phyloP scores from a whole-genome alignment of 169 alveolate genomes.

The Cystoisospora suis region DNA sequence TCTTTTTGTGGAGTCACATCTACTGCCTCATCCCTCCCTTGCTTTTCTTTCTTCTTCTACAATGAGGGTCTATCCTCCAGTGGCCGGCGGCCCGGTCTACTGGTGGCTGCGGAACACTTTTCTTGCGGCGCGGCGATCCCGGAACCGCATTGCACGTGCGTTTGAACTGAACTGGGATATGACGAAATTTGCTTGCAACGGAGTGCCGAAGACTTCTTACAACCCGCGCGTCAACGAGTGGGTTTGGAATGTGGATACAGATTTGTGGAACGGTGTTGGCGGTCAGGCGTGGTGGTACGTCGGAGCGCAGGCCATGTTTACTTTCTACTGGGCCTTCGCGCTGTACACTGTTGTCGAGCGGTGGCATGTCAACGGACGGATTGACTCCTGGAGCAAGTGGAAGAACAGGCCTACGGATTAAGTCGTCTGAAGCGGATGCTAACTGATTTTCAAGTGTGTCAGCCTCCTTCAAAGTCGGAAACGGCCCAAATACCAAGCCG shows the following conservation, averaged over 20 bases:
- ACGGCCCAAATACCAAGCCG: too few species aligned
- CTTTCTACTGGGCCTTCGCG: conserved; percentile 49
- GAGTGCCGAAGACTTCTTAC: conserved; percentile 42
- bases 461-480: too few species aligned
- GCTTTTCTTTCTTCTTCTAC: neutral
- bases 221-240: conserved; percentile 50
- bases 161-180: conserved; percentile 58
- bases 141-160: conserved; percentile 5
- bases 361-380: conserved; percentile 58
- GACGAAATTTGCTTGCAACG: conserved; percentile 12
- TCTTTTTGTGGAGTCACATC: too few species aligned
- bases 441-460: too few species aligned
- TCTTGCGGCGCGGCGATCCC: conserved; percentile 3
- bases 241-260: conserved; percentile 43
- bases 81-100: conserved; percentile 46
- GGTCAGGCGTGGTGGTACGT: conserved; percentile 38
- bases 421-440: neutral
- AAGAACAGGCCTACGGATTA: neutral
- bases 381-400: conserved; percentile 52
- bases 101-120: conserved; percentile 37
- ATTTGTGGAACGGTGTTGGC: conserved; percentile 53
- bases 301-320: conserved; percentile 4
- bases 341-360: conserved; percentile 30
- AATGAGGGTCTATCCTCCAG: conserved; percentile 15
- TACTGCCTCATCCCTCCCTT: neutral